Evolutionary conservation across 805 yeast species (phyloP), one percentile per base, ranked within the genome.

Genomic region (Wickerhamomyces chambardii): DNA sequence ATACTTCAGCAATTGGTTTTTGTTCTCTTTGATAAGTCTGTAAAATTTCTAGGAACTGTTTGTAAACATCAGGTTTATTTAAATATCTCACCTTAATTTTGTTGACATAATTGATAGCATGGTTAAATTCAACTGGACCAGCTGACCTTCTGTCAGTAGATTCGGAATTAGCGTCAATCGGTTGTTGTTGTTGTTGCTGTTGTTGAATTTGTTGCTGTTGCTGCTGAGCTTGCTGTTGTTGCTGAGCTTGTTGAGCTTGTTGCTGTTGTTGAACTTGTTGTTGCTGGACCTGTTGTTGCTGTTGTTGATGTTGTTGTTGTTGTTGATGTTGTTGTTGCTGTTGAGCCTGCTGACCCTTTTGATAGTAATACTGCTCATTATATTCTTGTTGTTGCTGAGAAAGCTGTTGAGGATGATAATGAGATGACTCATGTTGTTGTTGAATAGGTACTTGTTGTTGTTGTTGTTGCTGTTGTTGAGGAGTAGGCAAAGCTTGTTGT

Each of bases 11-110:
- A 35, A 92, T 92, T 32, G 96, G 95, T 52, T 86, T 83, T 53
- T 87, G 95, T 53, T 90, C 98, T 44, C 95, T 77, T 63, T 92
- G 98, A 55, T 90, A 92, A 31, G 97, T 90, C 58, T 92, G 98
- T 47, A 92, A 65, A 38, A 90, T 92, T 56, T 92, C 98, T 59
- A 94, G 66, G 48, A 92, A 92, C 48, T 80, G 87, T 61, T 92
- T 92, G 66, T 92, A 92, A 38, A 89, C 86, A 50, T 90, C 97
- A 1, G 98, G 98, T 57, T 89, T 95, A 50, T 78, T 74, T 16
- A 95, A 83, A 57, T 87, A 92, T 42, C 97, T 73, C 37, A 87
- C 89, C 57, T 94, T 94, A 54, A 92, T 92, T 61, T 89, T 87
- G 64, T 92, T 92, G 40, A 92, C 99, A 51, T 92, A 92, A 47